Conservation (phyloP, 139 green algal genomes). For the Chlorella sp. region DNA sequence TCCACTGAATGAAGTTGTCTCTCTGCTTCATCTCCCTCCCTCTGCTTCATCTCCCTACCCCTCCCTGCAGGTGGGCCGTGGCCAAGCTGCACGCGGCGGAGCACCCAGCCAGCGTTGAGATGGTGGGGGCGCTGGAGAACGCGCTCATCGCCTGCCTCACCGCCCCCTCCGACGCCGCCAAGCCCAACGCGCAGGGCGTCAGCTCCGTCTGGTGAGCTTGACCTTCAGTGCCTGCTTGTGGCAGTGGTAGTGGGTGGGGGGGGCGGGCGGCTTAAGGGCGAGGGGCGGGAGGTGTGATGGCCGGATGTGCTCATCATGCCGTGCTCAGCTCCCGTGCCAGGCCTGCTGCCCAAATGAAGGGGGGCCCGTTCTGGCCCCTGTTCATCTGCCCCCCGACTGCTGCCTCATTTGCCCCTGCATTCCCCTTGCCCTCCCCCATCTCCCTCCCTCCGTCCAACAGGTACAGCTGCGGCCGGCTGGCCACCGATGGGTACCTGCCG, state of each 20-base stretch:
- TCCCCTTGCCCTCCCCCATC: neutral
- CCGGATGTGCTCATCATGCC: no score
- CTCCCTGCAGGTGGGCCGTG: conserved; percentile 14
- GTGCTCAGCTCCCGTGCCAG: no score
- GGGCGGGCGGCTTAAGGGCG: no score
- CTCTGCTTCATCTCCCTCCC: neutral
- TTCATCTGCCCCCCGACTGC: no score
- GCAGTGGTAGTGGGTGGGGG: no score
- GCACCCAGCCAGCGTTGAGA: neutral
- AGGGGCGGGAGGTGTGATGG: no score
- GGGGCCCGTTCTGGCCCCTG: no score
- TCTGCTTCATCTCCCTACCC: no score
- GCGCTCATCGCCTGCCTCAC: conserved; percentile 12
- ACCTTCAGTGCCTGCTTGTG: no score
- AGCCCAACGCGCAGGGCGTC: conserved; percentile 4
- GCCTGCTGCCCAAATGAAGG: no score
- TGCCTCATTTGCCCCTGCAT: neutral
- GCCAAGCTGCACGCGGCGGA: conserved; percentile 5
- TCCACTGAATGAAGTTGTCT: neutral
- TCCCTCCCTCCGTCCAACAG: neutral
- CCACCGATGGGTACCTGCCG: conserved; percentile 17
- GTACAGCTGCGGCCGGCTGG: conserved; percentile 30
- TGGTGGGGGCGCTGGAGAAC: conserved; percentile 19
- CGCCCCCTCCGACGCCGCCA: neutral
- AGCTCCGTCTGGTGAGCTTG: neutral